phyloP scores from a whole-genome alignment of 2,329 filamentous ascomycete species.

The Penicillium sclerotigenum region DNA sequence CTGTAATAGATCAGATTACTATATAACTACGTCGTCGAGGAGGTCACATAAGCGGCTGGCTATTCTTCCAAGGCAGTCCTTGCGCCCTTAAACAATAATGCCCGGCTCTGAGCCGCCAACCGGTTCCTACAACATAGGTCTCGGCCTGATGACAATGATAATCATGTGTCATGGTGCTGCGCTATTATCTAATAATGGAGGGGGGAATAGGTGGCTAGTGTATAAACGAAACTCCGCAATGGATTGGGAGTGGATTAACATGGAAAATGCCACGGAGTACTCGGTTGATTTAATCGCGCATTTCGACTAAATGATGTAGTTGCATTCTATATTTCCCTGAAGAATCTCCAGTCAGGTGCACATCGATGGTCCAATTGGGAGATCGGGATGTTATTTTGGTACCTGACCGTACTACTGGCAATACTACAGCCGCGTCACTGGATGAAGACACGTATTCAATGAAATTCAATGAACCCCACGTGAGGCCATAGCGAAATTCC shows the following conservation, averaged over 20 bases:
- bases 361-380: conserved; percentile 1
- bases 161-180: conserved; percentile 23
- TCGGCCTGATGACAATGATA: conserved; percentile 12
- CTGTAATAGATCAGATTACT: no score
- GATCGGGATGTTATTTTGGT: neutral
- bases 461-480: neutral
- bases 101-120: neutral
- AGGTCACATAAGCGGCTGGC: neutral
- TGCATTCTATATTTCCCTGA: neutral
- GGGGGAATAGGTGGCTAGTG: neutral
- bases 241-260: neutral
- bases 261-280: neutral
- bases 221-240: neutral
- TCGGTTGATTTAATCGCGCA: neutral
- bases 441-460: neutral
- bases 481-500: neutral
- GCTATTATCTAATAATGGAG: conserved; percentile 22
- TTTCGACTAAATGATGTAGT: neutral
- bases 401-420: neutral
- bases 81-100: neutral
- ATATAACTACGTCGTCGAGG: no score
- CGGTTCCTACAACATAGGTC: conserved; percentile 7
- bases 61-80: neutral
- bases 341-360: neutral
- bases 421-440: neutral